Base-by-base conservation (phyloP, 768 basidiomycete genomes). In the Suillus alpinus region DNA sequence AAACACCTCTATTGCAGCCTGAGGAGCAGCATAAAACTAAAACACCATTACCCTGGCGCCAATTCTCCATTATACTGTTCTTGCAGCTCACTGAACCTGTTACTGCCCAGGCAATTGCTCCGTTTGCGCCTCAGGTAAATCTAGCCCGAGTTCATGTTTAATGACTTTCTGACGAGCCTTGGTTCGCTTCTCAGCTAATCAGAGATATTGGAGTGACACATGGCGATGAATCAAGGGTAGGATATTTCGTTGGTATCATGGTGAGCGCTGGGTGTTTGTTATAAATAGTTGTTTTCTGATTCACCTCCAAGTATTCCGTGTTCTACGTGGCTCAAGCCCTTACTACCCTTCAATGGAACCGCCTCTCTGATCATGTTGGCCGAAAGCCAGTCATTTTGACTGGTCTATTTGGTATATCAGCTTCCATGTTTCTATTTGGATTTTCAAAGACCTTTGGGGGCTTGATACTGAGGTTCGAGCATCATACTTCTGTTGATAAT, bases 51-150 rank as follows among this genome's bases (percentile, higher is more conserved):
- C 82, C 82, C 12, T 78, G 78, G 72, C 62, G 76, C 16, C 83
- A 85, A 65, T 68, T 84, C 36, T 73, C 72, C 0, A 73, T 85
- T 47, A 66, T 83, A 16, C 63, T 84, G n/a, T 67, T 82, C 3
- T 63, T 83, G 23, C 82, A 82, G 64, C 62, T 83, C 40, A 79
- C 78, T 60, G 84, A 84, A 67, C 83, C 83, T 6, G 68, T 84
- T 13, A 76, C 78, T 6, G 77, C 78, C 50, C 75, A 78, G 60
- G 81, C 81, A 6, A 84, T 85, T 55, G 81, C 80, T 59, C 84
- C 84, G 0, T 85, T 88, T 67, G 80, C 83, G 46, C 86, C 86
- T 3, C 82, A 88, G 74, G 86, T 85, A 60, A 52, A 77, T 57
- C 26, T 39, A 44, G 16, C 62, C 57, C 14, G 57, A 49, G 37